These are phyloP conservation scores for Phytophthora agathidicida DNA, from an alignment of 352 stramenopile species.

Conservation along the genomic window DNA sequence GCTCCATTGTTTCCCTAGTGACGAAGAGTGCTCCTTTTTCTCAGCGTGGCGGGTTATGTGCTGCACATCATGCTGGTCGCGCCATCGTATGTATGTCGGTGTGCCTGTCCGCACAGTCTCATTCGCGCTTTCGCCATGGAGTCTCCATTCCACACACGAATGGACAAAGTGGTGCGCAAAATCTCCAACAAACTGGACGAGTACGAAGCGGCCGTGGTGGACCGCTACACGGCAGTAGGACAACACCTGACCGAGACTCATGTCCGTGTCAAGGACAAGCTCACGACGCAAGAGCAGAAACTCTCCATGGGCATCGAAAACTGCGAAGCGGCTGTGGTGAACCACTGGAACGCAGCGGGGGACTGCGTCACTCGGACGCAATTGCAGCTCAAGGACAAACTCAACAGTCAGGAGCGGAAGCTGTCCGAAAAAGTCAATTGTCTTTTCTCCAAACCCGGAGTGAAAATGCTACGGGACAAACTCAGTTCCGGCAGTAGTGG, in stretches of 20 bases:
- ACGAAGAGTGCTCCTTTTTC: conserved; percentile 2
- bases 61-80: conserved; percentile 10
- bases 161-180: conserved; percentile 9
- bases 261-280: conserved; percentile 8
- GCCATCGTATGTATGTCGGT: conserved; percentile 10
- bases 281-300: conserved; percentile 22
- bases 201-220: conserved; percentile 20
- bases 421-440: conserved; percentile 13
- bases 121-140: conserved; percentile 14
- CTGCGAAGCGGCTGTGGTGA: conserved; percentile 16
- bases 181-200: conserved; percentile 24
- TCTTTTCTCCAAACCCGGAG: conserved; percentile 17
- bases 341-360: conserved; percentile 1
- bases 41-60: conserved; percentile 10
- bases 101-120: conserved; percentile 14
- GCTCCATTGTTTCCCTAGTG: conserved; percentile 1
- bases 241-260: conserved; percentile 16
- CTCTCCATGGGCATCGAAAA: conserved; percentile 14
- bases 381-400: conserved; percentile 10
- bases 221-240: conserved; percentile 15
- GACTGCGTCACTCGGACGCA: conserved; percentile 14
- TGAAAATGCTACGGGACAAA: conserved; percentile 22
- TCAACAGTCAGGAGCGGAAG: conserved; percentile 21
- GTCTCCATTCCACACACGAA: conserved; percentile 11
- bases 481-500: too few relatives aligned